phyloP scores from a whole-genome alignment of 768 basidiomycete genomes.

The Xerocomellus intermedius region DNA sequence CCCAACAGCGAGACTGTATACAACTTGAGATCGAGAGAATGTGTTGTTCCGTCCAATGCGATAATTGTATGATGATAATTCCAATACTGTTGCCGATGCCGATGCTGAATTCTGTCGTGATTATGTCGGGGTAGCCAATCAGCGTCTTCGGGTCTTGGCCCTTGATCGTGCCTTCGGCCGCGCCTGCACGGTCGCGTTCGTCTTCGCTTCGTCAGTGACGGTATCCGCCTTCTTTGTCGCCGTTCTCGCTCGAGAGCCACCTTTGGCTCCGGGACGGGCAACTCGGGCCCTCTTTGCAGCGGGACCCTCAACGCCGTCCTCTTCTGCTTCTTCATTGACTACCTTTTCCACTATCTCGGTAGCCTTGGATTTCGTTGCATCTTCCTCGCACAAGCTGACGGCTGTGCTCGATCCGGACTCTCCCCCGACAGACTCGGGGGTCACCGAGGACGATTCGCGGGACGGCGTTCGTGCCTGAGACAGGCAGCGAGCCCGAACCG shows the following conservation, averaged over 20 bases:
- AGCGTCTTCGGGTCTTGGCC: constrained; percentile 30
- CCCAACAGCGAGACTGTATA: constrained; percentile 13
- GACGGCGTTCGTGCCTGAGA: constrained; percentile 24
- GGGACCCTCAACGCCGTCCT: constrained; percentile 10
- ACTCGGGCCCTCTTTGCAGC: constrained; percentile 20
- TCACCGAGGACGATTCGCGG: constrained; percentile 21
- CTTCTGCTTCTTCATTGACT: constrained; percentile 14
- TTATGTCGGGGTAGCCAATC: constrained; percentile 14
- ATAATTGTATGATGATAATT: constrained; percentile 23
- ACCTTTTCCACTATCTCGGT: constrained; percentile 12
- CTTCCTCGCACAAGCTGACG: constrained; percentile 32
- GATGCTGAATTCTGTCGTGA: constrained; percentile 14
- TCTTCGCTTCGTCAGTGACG: constrained; percentile 14
- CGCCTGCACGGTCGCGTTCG: constrained; percentile 22
- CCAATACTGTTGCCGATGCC: constrained; percentile 15
- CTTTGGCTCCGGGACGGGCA: constrained; percentile 24
- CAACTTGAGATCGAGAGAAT: constrained; percentile 25
- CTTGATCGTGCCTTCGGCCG: constrained; percentile 33
- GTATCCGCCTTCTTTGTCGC: constrained; percentile 15
- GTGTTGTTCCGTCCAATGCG: constrained; percentile 18
- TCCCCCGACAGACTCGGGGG: constrained; percentile 28
- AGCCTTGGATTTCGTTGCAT: constrained; percentile 21
- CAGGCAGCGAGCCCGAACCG: constrained; percentile 19
- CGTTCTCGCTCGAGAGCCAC: constrained; percentile 18
- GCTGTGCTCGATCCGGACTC: constrained; percentile 35